Evolutionary conservation across 1,284 basidiomycete species (phyloP), one percentile per base, ranked within the genome.

Genomic region (Kwoniella shivajii): DNA sequence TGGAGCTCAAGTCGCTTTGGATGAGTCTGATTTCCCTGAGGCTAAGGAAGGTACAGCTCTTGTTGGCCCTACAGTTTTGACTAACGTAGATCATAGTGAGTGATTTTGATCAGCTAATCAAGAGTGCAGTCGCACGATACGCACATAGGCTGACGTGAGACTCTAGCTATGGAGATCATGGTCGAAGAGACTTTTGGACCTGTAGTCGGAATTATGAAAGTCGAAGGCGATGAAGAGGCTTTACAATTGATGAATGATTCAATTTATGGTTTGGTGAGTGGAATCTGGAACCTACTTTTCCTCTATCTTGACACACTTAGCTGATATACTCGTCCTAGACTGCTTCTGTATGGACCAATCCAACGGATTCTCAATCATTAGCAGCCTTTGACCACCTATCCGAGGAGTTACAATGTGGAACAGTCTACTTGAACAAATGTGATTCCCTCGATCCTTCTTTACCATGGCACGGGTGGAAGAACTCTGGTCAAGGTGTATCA

Each of bases 161-260:
- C n/a, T n/a, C n/a, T n/a, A n/a, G 88, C 82, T 13, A 97, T 97
- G 93, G 88, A 90, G 20, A 80, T 96, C 34, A 96, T 97, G 93
- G 89, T 79, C 80, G 87, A 87, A 66, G 67, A 84, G 77, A 89
- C 89, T 0, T 93, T 94, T 63, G 94, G 94, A 0, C 94, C 94
- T 0, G 84, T 93, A 7, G 82, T 95, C 33, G 92, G 92, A 7
- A 92, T 97, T 63, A 89, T 91, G 79, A 92, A 91, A 82, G 89
- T 89, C 1, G 75, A 77, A 54, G 63, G 51, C 30, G 76, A 78
- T 58, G 86, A 87, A 48, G 91, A 95, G 74, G 93, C 93, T 0
- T 80, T 97, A 55, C 73, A 79, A 31, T 82, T 96, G 30, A 97
- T 98, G 90, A 97, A 98, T 76, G 92, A 97, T 77, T 96, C 92